Evolutionary conservation across 2,329 filamentous ascomycete species (phyloP), one percentile per base, ranked within the genome.

Genomic region (Penicillium expansum): DNA sequence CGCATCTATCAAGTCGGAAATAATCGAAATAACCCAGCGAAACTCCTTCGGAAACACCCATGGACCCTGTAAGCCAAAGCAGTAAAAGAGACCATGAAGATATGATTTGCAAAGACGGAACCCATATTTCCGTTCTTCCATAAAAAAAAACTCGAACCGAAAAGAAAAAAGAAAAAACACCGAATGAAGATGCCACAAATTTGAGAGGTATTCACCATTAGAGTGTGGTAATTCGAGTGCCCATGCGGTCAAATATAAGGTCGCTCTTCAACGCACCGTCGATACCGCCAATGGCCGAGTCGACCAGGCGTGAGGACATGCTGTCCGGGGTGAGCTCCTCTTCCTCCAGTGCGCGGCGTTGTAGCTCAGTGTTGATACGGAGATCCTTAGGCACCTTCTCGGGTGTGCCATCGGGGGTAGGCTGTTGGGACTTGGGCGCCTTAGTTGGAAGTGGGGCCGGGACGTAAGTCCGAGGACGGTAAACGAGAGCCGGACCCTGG

Each of bases 311-410:
- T 24, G 77, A 79, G 6, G 76, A 78, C 77, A 79, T 80, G 62
- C 77, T 79, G 57, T 80, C 77, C 0, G 77, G 77, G 5, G 77
- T 79, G 48, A 79, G 62, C 61, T 79, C 77, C 24, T 77, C 74
- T 1, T 77, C 77, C 16, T 74, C 71, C 50, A 73, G 62, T 1
- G 69, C 56, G 24, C 64, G 67, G 20, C 64, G 67, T 30, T 69
- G 69, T 24, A 75, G 66, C 55, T 77, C 73, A 0, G 77, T 79
- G 57, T 80, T 76, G 59, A 80, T 77, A 42, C 73, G 74, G 39
- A 80, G 65, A 47, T 78, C 74, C 52, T 76, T 76, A n/a, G 69
- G 70, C 2, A 66, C 64, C 39, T 72, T 71, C 30, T 62, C 57
- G 2, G 71, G 68, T 4, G 71, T 73, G 13, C 63, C 49, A 30